These are phyloP conservation scores for Aspergillus sparsus DNA, from an alignment of 495 filamentous ascomycete genomes.

Conservation along the genomic window DNA sequence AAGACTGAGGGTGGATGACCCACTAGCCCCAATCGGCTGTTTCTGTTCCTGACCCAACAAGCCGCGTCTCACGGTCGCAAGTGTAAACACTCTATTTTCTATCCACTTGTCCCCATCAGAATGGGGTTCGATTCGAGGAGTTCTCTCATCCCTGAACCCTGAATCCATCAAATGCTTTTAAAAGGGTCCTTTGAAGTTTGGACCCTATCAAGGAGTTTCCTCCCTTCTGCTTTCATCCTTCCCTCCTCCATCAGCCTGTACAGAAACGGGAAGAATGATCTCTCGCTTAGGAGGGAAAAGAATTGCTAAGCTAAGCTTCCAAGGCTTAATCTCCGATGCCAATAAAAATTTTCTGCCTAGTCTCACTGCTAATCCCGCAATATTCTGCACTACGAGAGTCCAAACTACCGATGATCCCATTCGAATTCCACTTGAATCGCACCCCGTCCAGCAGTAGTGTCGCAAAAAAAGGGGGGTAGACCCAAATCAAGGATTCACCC, in stretches of 20 bases:
- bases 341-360: background rate
- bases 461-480: too few relatives aligned
- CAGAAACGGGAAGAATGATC: too few relatives aligned
- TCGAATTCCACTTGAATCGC: background rate
- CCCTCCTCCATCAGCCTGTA: too few relatives aligned
- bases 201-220: too few relatives aligned
- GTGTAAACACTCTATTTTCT: too few relatives aligned
- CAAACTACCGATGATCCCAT: background rate
- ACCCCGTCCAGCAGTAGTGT: background rate
- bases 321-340: conserved; percentile 7
- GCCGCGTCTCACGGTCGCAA: background rate
- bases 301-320: background rate
- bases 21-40: background rate
- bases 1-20: background rate
- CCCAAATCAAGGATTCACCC: background rate
- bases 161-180: too few relatives aligned
- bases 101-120: too few relatives aligned
- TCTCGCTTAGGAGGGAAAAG: too few relatives aligned
- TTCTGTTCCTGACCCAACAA: conserved; percentile 2
- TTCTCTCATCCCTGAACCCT: too few relatives aligned
- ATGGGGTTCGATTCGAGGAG: too few relatives aligned
- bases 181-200: too few relatives aligned
- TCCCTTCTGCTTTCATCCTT: too few relatives aligned
- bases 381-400: background rate
- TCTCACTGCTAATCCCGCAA: background rate